These are phyloP conservation scores for Pseudozyma hubeiensis DNA, from an alignment of 1,284 basidiomycete species.

Conservation along the genomic window DNA sequence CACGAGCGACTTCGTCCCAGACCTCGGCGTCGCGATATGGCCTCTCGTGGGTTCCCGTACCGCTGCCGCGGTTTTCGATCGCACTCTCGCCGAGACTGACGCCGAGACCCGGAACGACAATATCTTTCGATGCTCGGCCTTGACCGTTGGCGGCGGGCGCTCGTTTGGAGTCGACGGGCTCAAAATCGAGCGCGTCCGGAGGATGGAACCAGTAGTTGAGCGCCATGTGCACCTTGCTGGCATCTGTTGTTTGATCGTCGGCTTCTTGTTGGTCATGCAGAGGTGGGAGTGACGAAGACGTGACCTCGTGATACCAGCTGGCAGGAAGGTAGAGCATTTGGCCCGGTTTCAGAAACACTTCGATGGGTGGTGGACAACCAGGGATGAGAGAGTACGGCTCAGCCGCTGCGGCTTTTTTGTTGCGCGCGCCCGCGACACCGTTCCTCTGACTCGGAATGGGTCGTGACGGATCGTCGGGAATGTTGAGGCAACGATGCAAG, in stretches of 20 bases:
- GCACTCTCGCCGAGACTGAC: conserved; percentile 31
- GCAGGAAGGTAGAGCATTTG: conserved; percentile 68
- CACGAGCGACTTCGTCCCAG: conserved; percentile 56
- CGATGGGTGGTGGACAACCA: conserved; percentile 60
- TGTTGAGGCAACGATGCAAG: conserved; percentile 54
- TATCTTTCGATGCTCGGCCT: conserved; percentile 19
- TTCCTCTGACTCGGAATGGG: conserved; percentile 7
- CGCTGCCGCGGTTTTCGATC: conserved; percentile 21
- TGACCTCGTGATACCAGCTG: conserved; percentile 68
- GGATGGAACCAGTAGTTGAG: conserved; percentile 69
- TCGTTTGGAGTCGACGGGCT: conserved; percentile 25
- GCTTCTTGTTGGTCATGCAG: conserved; percentile 5
- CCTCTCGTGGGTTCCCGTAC: conserved; percentile 29
- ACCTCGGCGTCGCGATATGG: conserved; percentile 63
- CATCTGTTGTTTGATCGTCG: background rate
- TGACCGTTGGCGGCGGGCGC: conserved; percentile 1
- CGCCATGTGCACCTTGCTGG: conserved; percentile 62
- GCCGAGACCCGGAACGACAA: conserved; percentile 22
- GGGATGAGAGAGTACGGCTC: conserved; percentile 21
- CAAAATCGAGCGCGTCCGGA: conserved; percentile 54
- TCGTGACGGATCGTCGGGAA: conserved; percentile 37
- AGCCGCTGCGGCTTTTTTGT: conserved; percentile 10
- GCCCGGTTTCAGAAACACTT: conserved; percentile 61
- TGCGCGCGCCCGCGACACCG: background rate
- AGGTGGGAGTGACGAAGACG: conserved; percentile 46